A percentile compares a stretch with the other conserved stretches of the same genome.
phyloP scores from a whole-genome alignment of 2,329 filamentous ascomycete genomes.

The Phaeoacremonium minimum region DNA sequence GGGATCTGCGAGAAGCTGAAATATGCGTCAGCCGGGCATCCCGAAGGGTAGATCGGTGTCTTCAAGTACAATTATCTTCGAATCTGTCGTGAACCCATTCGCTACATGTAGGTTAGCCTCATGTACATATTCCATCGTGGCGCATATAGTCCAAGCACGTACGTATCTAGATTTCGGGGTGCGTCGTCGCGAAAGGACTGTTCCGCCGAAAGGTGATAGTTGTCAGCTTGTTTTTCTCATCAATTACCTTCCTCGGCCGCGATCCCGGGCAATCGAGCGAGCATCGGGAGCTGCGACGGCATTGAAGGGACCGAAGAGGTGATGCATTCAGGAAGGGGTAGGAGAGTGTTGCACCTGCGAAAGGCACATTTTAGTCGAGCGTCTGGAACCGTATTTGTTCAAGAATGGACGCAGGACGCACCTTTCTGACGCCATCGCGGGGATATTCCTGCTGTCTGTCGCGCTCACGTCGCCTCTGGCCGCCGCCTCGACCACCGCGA shows the following conservation, averaged over 20 bases:
- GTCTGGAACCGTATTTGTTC: too few species aligned
- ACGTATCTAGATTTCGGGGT: conserved; percentile 68
- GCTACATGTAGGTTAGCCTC: too few species aligned
- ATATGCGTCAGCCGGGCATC: too few species aligned
- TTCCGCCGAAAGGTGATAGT: conserved; percentile 33
- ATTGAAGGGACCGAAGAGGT: conserved; percentile 22
- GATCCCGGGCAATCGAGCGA: conserved; percentile 20
- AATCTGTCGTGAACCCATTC: conserved; percentile 95
- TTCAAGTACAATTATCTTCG: conserved; percentile 61
- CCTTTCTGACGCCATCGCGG: conserved; percentile 90
- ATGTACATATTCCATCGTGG: too few species aligned
- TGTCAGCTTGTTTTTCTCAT: conserved; percentile 39
- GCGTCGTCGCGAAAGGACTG: conserved; percentile 60
- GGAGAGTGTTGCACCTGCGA: conserved; percentile 15
- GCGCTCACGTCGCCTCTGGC: conserved; percentile 27
- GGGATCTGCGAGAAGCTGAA: conserved; percentile 6
- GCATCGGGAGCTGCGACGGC: conserved; percentile 24
- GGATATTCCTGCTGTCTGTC: conserved; percentile 56
- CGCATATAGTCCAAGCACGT: too few species aligned
- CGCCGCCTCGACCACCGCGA: conserved; percentile 18
- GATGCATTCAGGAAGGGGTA: conserved; percentile 22
- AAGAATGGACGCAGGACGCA: too few species aligned
- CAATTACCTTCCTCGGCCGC: conserved; percentile 24
- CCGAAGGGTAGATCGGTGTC: conserved; percentile 9
- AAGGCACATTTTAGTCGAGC: conserved; percentile 6